These are phyloP conservation scores for Plantago elongata DNA, from an alignment of 257 asterid genomes.

Conservation along the genomic window DNA sequence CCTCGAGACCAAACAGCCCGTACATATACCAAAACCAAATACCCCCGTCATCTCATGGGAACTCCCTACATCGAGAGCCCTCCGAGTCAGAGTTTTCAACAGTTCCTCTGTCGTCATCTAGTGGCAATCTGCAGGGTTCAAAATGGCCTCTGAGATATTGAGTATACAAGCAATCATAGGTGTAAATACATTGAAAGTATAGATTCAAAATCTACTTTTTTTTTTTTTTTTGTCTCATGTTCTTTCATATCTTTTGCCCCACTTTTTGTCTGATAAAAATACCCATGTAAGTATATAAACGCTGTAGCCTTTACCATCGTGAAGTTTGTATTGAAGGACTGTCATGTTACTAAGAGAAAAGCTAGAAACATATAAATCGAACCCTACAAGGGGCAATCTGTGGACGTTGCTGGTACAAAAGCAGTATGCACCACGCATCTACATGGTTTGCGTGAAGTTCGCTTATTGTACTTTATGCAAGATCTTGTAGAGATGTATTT, in stretches of 20 bases:
- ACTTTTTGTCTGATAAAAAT: slow-evolving; percentile 18
- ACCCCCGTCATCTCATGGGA: slow-evolving; percentile 37
- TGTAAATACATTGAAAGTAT: slow-evolving; percentile 32
- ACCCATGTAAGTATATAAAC: slow-evolving; percentile 17
- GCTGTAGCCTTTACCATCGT: slow-evolving; percentile 13
- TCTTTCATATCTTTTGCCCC: slow-evolving; percentile 41
- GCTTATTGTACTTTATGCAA: no score
- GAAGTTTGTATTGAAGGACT: not conserved
- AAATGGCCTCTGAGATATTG: slow-evolving; percentile 50
- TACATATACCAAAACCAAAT: slow-evolving; percentile 37
- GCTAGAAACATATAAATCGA: no score
- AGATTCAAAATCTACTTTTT: slow-evolving; percentile 20
- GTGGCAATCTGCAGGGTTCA: slow-evolving; percentile 40
- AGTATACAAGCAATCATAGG: slow-evolving; percentile 22
- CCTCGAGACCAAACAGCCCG: slow-evolving; percentile 31
- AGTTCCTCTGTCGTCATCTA: slow-evolving; percentile 75
- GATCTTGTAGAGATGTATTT: no score
- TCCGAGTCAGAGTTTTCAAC: slow-evolving; percentile 83
- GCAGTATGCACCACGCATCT: no score
- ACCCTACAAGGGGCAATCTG: no score
- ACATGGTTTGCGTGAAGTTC: no score
- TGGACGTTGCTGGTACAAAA: no score
- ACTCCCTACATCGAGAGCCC: slow-evolving; percentile 32
- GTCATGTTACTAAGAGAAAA: no score
- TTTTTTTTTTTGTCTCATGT: slow-evolving; percentile 16